phyloP scores from a whole-genome alignment of 1,284 basidiomycete genomes.

The Malassezia furfur region DNA sequence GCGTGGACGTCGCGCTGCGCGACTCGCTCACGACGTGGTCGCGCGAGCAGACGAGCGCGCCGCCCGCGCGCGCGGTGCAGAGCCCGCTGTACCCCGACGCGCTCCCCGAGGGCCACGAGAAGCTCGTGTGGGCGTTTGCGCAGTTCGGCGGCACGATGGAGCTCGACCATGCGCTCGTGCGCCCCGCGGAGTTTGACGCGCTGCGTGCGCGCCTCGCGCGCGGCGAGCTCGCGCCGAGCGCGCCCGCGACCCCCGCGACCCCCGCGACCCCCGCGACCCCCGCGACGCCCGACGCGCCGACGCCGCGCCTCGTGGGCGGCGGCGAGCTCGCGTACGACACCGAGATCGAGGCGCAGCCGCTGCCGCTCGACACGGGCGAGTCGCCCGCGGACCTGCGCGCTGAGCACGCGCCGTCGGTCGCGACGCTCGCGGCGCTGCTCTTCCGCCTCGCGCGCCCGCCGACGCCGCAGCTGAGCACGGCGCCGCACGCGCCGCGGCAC shows the following conservation, averaged over 20 bases:
- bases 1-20: constrained; percentile 48
- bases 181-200: constrained; percentile 49
- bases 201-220: constrained; percentile 46
- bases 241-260: constrained; percentile 19
- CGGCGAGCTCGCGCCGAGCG: constrained; percentile 30
- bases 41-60: constrained; percentile 6
- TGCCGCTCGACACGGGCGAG: constrained; percentile 17
- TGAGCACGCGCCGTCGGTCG: constrained; percentile 10
- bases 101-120: constrained; percentile 54
- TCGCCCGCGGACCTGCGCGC: constrained; percentile 1
- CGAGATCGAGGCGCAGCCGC: constrained; percentile 10
- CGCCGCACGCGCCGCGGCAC: constrained; percentile 5
- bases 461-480: not conserved
- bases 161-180: constrained; percentile 51
- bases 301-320: constrained; percentile 30
- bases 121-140: constrained; percentile 76
- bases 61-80: not conserved
- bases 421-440: constrained; percentile 12
- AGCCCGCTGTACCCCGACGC: constrained; percentile 23
- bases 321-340: constrained; percentile 32
- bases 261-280: constrained; percentile 7
- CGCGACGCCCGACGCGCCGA: constrained; percentile 26
- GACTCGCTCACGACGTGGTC: constrained; percentile 42
- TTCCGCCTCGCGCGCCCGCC: not conserved
- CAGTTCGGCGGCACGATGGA: constrained; percentile 65